Conservation (phyloP, 371 early-diverging fungal genomes). For the Parasitella parasitica region DNA sequence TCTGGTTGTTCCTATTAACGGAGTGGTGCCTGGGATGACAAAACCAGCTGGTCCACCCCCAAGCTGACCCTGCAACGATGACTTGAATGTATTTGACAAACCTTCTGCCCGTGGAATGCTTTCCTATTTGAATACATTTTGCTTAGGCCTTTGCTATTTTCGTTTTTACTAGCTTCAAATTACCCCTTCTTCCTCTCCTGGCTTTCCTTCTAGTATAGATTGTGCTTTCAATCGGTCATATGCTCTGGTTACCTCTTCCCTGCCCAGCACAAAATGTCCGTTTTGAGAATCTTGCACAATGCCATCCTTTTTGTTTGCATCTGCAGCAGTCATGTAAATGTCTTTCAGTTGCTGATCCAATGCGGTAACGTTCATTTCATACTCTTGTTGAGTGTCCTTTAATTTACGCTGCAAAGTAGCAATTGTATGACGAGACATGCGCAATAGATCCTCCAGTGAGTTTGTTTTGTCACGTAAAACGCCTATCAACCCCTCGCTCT, state of each 20-base stretch:
- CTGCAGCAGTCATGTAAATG: conserved; percentile 57
- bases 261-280: conserved; percentile 22
- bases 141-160: neutral
- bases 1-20: conserved; percentile 43
- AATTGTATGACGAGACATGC: conserved; percentile 80
- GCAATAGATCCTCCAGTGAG: conserved; percentile 77
- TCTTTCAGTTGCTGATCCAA: conserved; percentile 75
- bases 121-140: neutral
- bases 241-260: conserved; percentile 36
- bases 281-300: conserved; percentile 38
- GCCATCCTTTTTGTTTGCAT: conserved; percentile 48
- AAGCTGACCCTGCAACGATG: conserved; percentile 34
- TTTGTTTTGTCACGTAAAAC: conserved; percentile 74
- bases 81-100: conserved; percentile 40
- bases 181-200: conserved; percentile 20
- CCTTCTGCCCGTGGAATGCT: conserved; percentile 46
- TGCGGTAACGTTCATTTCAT: conserved; percentile 63
- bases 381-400: conserved; percentile 66
- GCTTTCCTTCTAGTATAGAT: conserved; percentile 44
- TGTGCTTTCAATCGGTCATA: conserved; percentile 47
- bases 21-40: conserved; percentile 46
- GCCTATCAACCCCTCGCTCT: conserved; percentile 74
- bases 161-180: neutral
- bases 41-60: conserved; percentile 38
- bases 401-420: conserved; percentile 73